Percentiles rank a stretch among this genome's conserved stretches.
Conservation (phyloP, 306 rosid genomes). For the Cicer chorassanicum region DNA sequence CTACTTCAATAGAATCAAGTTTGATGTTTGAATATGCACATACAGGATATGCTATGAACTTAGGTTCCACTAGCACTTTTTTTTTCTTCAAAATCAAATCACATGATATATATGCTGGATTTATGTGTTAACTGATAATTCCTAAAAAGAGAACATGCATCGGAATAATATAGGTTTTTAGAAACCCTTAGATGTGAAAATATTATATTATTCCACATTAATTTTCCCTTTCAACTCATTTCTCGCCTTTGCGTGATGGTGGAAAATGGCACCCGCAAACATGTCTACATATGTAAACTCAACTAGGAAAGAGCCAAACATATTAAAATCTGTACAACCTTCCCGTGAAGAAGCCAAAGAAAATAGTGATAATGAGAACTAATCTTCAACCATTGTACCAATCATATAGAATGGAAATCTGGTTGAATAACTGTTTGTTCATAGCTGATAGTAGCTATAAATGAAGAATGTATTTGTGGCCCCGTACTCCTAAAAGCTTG, state of each 20-base stretch:
- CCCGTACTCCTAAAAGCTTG: no score
- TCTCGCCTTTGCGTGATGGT: not conserved
- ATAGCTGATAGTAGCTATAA: constrained; percentile 5
- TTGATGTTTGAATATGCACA: constrained; percentile 19
- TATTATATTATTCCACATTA: constrained; percentile 2
- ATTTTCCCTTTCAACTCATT: constrained; percentile 15
- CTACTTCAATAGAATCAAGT: constrained; percentile 23
- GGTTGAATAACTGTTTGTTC: constrained; percentile 13
- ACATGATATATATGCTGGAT: not conserved
- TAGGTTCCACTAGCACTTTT: not conserved
- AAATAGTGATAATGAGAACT: constrained; percentile 26
- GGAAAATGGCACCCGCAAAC: not conserved
- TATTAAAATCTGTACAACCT: not conserved
- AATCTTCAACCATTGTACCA: constrained; percentile 9
- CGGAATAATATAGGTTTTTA: not conserved
- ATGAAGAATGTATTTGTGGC: constrained; percentile 4
- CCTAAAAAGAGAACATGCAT: constrained; percentile 2
- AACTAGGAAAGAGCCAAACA: constrained; percentile 1
- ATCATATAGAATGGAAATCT: constrained; percentile 24
- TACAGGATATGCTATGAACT: constrained; percentile 15
- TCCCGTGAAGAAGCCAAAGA: constrained; percentile 17
- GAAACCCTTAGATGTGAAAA: constrained; percentile 3
- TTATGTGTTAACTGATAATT: not conserved
- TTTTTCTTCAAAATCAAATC: constrained; percentile 33
- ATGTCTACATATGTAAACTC: constrained; percentile 8